Evolutionary conservation across 768 basidiomycete genomes (phyloP).

Genomic region (Boletus rubroflammeus): DNA sequence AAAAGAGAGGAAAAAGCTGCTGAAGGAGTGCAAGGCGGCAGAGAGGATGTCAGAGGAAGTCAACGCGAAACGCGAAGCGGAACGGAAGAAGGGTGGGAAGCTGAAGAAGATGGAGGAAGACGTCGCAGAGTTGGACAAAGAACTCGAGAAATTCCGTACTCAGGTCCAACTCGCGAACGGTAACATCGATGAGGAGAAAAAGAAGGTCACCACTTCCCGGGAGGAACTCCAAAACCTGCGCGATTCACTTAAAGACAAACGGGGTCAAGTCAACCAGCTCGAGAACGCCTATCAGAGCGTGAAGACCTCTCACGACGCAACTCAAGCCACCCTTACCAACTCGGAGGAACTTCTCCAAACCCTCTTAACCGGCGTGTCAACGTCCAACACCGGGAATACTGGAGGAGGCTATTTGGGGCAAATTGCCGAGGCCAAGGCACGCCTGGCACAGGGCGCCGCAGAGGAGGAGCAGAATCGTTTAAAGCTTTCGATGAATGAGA

Average conservation of each 20-base stretch:
- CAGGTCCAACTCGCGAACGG: slow-evolving; percentile 80
- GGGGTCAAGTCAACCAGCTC: slow-evolving; percentile 52
- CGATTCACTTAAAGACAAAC: slow-evolving; percentile 54
- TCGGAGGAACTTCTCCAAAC: slow-evolving; percentile 94
- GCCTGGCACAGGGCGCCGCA: slow-evolving; percentile 69
- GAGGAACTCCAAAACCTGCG: slow-evolving; percentile 62
- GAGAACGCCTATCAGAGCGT: slow-evolving; percentile 53
- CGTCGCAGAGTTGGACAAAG: slow-evolving; percentile 74
- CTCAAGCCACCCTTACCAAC: slow-evolving; percentile 58
- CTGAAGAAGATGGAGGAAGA: slow-evolving; percentile 81
- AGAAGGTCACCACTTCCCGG: slow-evolving; percentile 47
- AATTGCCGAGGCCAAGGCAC: slow-evolving; percentile 78
- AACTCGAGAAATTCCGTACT: slow-evolving; percentile 75
- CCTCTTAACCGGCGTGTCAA: slow-evolving; percentile 86
- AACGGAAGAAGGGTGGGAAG: slow-evolving; percentile 91
- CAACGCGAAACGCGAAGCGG: slow-evolving; percentile 73
- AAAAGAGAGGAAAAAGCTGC: slow-evolving; percentile 46
- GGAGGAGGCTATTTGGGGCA: slow-evolving; percentile 97
- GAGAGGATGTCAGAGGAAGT: slow-evolving; percentile 68
- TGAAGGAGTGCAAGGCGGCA: slow-evolving; percentile 54
- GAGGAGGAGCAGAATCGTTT: slow-evolving; percentile 82
- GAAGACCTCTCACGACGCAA: slow-evolving; percentile 64
- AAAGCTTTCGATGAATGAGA: slow-evolving; percentile 71
- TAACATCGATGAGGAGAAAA: slow-evolving; percentile 77
- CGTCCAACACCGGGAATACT: slow-evolving; percentile 56